Base-by-base conservation (phyloP, 306 rosid genomes). In the Nissolia schottii region DNA sequence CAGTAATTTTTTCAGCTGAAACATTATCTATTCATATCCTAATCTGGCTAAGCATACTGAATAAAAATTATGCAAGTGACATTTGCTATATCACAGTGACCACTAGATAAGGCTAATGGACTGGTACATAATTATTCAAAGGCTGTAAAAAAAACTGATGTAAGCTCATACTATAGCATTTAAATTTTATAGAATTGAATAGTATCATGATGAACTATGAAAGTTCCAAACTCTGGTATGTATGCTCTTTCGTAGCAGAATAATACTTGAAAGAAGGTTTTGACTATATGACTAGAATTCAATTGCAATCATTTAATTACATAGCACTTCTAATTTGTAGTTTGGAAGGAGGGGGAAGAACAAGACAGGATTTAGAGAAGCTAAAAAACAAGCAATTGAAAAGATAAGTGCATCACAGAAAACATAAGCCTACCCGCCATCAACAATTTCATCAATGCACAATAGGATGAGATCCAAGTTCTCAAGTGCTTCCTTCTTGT, bases 401-500 rank as follows among this genome's bases (percentile, higher is more conserved):
- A 40, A 45, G 41, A 48, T 61, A 61, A 19, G 20, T 11, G 11
- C 23, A 68, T n/a, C 38, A 65, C 3, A 49, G 29, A 58, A 73
- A 61, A 51, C 9, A 32, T 60, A 22, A 12, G 64, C 87, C 67
- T 89, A 91, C 99, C 99, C 97, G 83, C 96, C 96, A 56, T 94
- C 99, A 51, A 83, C 81, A 89, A 94, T 94, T 85, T 94, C 97
- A 76, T 94, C 99, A 40, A 94, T 89, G 84, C 99, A 94, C 73
- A 91, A 66, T 56, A 94, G 91, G 80, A 94, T 88, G 85, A 94
- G 91, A 82, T 94, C 99, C 88, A 94, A 80, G 81, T 94, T 94
- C 86, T 94, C 99, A 59, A 91, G 96, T 48, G 99, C 99, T 77
- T 91, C 99, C 91, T 70, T 91, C 91, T 84, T 89, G 48, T 91